Percentiles rank a stretch among this genome's conserved stretches.
Evolutionary conservation across 208 protist species (phyloP).

Genomic region (Leishmania major): DNA sequence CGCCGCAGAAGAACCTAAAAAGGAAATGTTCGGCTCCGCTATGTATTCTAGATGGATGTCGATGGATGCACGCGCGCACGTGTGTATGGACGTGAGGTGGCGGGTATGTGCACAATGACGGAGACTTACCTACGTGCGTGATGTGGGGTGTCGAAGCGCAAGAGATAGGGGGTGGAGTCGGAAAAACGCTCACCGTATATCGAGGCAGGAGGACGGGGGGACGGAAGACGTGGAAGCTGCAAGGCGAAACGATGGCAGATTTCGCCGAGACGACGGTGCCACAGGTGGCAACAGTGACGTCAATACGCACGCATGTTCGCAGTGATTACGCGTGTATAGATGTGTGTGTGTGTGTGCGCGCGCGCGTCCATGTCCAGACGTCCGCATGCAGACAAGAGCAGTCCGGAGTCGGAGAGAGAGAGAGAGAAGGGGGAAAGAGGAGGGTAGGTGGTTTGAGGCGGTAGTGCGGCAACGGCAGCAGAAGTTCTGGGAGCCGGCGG

Average conservation of each 20-base stretch:
- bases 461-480: not conserved
- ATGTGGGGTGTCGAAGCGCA: not conserved
- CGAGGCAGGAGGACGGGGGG: not conserved
- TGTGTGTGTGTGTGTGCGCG: not conserved
- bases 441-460: not conserved
- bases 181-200: not conserved
- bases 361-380: no score
- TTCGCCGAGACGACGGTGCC: not conserved
- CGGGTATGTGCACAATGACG: not conserved
- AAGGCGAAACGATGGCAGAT: not conserved
- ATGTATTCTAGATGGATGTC: no score
- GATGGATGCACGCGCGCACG: no score
- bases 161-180: not conserved
- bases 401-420: not conserved
- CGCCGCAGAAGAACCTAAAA: not conserved
- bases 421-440: not conserved
- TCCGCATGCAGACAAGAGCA: not conserved
- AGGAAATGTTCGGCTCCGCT: not conserved
- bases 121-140: not conserved
- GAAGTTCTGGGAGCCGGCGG: not conserved
- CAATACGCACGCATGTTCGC: not conserved
- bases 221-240: not conserved
- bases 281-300: not conserved
- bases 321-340: not conserved
- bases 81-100: no score